phyloP scores from a whole-genome alignment of 2,329 filamentous ascomycete species.

The Aspergillus bombycis region DNA sequence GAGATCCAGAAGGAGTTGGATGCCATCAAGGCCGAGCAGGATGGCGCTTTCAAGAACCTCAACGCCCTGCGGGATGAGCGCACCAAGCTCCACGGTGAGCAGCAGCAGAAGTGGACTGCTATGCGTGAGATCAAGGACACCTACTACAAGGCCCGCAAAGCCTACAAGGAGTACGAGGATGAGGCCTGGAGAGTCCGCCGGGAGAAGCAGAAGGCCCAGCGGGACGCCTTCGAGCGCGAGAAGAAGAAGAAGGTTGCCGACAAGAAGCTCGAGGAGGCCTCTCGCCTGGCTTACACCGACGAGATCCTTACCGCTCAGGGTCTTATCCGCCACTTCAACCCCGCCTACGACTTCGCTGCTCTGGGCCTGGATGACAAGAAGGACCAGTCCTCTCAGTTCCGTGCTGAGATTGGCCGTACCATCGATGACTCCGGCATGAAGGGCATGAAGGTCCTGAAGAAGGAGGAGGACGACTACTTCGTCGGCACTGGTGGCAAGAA shows the following conservation, averaged over 20 bases:
- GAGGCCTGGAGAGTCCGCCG: conserved; percentile 75
- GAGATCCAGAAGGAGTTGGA: conserved; percentile 87
- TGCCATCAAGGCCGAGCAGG: conserved; percentile 86
- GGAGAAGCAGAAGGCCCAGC: conserved; percentile 81
- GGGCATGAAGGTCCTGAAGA: conserved; percentile 80
- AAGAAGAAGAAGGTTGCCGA: conserved; percentile 57
- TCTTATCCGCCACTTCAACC: conserved; percentile 90
- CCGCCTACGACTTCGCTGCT: conserved; percentile 70
- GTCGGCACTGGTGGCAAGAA: conserved; percentile 74
- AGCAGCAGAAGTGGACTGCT: conserved; percentile 81
- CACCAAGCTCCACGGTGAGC: conserved; percentile 78
- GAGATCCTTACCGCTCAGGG: conserved; percentile 89
- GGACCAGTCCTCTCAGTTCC: conserved; percentile 66
- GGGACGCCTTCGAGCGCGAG: conserved; percentile 57
- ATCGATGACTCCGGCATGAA: conserved; percentile 84
- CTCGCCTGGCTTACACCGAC: conserved; percentile 82
- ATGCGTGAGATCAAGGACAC: conserved; percentile 88
- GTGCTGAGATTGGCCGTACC: conserved; percentile 77
- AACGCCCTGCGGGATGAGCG: conserved; percentile 83
- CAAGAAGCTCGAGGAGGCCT: conserved; percentile 56
- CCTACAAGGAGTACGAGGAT: conserved; percentile 80
- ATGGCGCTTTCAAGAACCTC: conserved; percentile 85
- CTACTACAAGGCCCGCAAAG: conserved; percentile 80
- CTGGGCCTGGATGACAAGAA: conserved; percentile 54
- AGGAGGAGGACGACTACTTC: conserved; percentile 89